phyloP scores from a whole-genome alignment of 1,284 basidiomycete genomes.

The Mycena citricolor region DNA sequence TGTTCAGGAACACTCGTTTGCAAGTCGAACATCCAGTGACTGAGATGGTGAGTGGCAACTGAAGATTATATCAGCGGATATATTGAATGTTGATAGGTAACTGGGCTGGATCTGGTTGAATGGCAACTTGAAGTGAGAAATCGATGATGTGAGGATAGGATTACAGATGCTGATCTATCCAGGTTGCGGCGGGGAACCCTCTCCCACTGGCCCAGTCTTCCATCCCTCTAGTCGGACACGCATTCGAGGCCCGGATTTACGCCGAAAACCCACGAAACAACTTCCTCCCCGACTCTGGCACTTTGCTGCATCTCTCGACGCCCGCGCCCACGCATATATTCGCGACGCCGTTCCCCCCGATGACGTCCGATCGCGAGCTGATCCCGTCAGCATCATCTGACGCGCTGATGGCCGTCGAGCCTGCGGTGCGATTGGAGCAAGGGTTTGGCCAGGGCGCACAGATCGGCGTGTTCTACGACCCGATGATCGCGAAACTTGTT shows the following conservation, averaged over 20 bases:
- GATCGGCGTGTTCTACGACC: slow-evolving; percentile 92
- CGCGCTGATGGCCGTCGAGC: slow-evolving; percentile 41
- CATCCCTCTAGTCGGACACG: slow-evolving; percentile 86
- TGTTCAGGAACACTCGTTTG: slow-evolving; percentile 81
- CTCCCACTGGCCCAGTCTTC: slow-evolving; percentile 76
- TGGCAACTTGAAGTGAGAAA: slow-evolving; percentile 90
- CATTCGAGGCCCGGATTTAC: slow-evolving; percentile 96
- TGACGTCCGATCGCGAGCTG: slow-evolving; percentile 30
- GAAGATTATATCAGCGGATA: too few species aligned
- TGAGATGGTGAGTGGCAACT: slow-evolving; percentile 72
- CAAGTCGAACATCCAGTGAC: slow-evolving; percentile 96
- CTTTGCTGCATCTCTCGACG: slow-evolving; percentile 77
- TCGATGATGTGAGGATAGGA: too few species aligned
- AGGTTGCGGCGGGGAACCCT: slow-evolving; percentile 87
- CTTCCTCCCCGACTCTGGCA: slow-evolving; percentile 91
- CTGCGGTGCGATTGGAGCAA: slow-evolving; percentile 85
- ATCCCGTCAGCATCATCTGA: slow-evolving; percentile 39
- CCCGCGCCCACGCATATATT: slow-evolving; percentile 67
- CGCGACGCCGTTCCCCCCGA: slow-evolving; percentile 45
- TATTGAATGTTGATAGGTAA: slow-evolving; percentile 40
- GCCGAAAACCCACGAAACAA: slow-evolving; percentile 93
- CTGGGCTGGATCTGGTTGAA: slow-evolving; percentile 88
- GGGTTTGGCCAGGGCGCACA: slow-evolving; percentile 86
- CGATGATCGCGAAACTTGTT: slow-evolving; percentile 93
- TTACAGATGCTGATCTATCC: background rate